Conservation (phyloP, 768 basidiomycete species). For the Leucogyrophana mollusca region DNA sequence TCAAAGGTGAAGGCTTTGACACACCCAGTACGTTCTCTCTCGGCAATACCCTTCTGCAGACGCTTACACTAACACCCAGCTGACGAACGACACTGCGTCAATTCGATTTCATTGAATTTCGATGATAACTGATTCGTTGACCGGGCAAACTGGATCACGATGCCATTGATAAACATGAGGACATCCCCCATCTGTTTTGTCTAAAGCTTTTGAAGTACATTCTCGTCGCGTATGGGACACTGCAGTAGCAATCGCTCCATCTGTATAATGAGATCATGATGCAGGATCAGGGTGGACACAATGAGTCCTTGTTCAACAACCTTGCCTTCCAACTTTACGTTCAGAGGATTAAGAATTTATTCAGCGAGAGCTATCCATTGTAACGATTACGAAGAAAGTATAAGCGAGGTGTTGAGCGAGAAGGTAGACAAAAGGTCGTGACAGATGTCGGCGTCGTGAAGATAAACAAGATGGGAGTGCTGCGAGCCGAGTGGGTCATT, state of each 20-base stretch:
- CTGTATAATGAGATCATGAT: too few species aligned
- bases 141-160: too few species aligned
- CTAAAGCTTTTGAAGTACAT: too few species aligned
- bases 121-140: slow-evolving; percentile 31
- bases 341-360: slow-evolving; percentile 4
- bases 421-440: slow-evolving; percentile 10
- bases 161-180: too few species aligned
- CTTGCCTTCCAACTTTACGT: too few species aligned
- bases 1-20: slow-evolving; percentile 84
- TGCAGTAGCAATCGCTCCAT: too few species aligned
- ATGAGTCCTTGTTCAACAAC: too few species aligned
- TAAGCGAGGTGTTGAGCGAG: slow-evolving; percentile 15
- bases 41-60: background rate
- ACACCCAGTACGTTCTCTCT: slow-evolving; percentile 65
- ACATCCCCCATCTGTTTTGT: too few species aligned
- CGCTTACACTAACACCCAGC: slow-evolving; percentile 37
- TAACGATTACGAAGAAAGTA: slow-evolving; percentile 19
- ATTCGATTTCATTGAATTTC: slow-evolving; percentile 85
- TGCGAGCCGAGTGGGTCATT: slow-evolving; percentile 21
- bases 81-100: slow-evolving; percentile 87
- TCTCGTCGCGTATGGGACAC: too few species aligned
- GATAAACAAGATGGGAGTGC: slow-evolving; percentile 6
- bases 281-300: too few species aligned
- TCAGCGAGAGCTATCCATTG: slow-evolving; percentile 14
- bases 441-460: slow-evolving; percentile 10